phyloP scores from a whole-genome alignment of 1,284 basidiomycete species.

The Neotropicomus parvogracilis region DNA sequence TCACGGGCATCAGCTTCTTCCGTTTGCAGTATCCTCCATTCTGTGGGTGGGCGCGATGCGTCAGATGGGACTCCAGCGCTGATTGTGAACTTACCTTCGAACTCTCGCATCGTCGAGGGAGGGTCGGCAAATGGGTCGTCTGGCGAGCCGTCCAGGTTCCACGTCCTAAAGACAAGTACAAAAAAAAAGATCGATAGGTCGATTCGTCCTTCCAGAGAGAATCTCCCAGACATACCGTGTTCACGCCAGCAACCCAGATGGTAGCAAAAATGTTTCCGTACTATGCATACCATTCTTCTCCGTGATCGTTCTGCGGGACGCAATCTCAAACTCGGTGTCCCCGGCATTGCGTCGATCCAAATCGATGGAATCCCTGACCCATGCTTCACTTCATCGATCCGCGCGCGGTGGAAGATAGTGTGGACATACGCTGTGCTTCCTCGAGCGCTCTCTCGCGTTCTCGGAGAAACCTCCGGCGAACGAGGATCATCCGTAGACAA shows the following conservation, averaged over 20 bases:
- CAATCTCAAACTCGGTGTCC: slow-evolving; percentile 46
- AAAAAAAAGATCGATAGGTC: background rate
- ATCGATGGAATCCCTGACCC: slow-evolving; percentile 63
- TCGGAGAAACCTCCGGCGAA: slow-evolving; percentile 65
- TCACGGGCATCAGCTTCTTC: too few relatives aligned
- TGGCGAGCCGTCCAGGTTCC: background rate
- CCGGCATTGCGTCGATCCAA: slow-evolving; percentile 54
- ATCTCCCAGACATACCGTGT: slow-evolving; percentile 31
- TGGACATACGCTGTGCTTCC: slow-evolving; percentile 31
- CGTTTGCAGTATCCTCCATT: too few relatives aligned
- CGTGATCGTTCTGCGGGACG: slow-evolving; percentile 41
- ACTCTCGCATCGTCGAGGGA: background rate
- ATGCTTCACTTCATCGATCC: background rate
- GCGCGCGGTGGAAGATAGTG: background rate
- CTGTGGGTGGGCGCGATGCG: too few relatives aligned
- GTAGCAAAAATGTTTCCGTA: slow-evolving; percentile 24
- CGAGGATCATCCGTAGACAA: slow-evolving; percentile 70
- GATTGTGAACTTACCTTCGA: background rate
- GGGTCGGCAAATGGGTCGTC: background rate
- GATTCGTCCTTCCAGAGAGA: background rate
- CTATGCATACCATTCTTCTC: slow-evolving; percentile 34
- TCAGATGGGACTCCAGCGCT: background rate
- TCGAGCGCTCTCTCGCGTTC: slow-evolving; percentile 34
- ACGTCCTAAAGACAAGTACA: background rate
- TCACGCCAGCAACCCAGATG: slow-evolving; percentile 22